Evolutionary conservation across 352 stramenopile species (phyloP).

Genomic region (Pythium insidiosum): DNA sequence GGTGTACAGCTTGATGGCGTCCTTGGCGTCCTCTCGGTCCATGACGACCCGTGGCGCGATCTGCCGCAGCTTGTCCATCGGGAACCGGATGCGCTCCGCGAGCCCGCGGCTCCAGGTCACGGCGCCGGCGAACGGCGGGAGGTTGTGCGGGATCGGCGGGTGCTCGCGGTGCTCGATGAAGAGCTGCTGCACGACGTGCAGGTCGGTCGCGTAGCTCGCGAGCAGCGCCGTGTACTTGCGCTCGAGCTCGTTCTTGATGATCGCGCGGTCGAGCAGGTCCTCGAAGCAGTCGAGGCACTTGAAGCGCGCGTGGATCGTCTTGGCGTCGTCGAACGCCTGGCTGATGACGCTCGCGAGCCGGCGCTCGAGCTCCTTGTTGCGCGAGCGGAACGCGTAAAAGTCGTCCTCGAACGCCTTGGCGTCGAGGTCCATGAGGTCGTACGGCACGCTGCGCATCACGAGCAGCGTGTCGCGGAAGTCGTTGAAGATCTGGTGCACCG

Average conservation of each 20-base stretch:
- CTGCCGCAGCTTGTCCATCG: conserved; percentile 83
- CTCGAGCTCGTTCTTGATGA: conserved; percentile 87
- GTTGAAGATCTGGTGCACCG: conserved; percentile 80
- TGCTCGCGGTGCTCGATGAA: conserved; percentile 84
- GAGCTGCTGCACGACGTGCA: conserved; percentile 83
- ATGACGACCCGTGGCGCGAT: conserved; percentile 75
- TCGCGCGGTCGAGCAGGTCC: conserved; percentile 72
- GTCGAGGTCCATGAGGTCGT: conserved; percentile 88
- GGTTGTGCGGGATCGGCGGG: conserved; percentile 83
- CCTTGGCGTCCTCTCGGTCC: conserved; percentile 85
- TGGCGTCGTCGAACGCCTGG: conserved; percentile 90
- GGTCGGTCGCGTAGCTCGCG: conserved; percentile 67
- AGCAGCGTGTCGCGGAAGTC: conserved; percentile 81
- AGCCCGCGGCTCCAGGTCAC: conserved; percentile 89
- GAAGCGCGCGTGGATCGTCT: conserved; percentile 80
- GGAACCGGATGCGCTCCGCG: conserved; percentile 78
- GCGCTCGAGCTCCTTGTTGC: conserved; percentile 86
- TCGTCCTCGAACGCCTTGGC: conserved; percentile 88
- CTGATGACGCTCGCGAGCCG: conserved; percentile 85
- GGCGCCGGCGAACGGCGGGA: conserved; percentile 85
- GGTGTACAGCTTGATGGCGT: conserved; percentile 87
- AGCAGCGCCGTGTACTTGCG: conserved; percentile 80
- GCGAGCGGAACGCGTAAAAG: conserved; percentile 86
- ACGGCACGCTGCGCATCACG: conserved; percentile 72
- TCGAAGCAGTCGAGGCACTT: conserved; percentile 91